Conservation (phyloP, 345 rosid genomes). For the Pistacia atlantica region DNA sequence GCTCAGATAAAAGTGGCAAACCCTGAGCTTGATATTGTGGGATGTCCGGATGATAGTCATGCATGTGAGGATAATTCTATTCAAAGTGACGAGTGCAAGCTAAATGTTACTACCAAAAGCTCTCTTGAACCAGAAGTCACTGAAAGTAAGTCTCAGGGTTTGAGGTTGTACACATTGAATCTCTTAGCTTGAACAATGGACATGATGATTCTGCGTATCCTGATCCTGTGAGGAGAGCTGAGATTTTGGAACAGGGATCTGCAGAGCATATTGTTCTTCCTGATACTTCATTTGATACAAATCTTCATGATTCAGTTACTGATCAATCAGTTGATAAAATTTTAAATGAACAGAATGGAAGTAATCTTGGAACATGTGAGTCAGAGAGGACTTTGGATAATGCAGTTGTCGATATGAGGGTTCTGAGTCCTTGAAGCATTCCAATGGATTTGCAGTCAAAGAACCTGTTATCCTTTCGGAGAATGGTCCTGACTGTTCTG, state of each 20-base stretch:
- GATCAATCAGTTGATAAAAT: conserved; percentile 17
- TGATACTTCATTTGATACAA: conserved; percentile 21
- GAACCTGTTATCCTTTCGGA: conserved; percentile 22
- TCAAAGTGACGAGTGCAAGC: conserved; percentile 34
- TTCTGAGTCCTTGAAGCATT: conserved; percentile 24
- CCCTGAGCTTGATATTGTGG: conserved; percentile 37
- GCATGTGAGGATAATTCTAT: conserved; percentile 23
- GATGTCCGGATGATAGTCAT: conserved; percentile 25
- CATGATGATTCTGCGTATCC: conserved; percentile 24
- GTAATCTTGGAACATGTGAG: conserved; percentile 27
- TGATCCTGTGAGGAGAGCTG: conserved; percentile 23
- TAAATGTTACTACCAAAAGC: conserved; percentile 26
- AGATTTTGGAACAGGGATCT: conserved; percentile 24
- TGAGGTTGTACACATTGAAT: conserved; percentile 31
- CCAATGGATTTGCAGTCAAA: conserved; percentile 27
- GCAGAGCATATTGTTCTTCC: conserved; percentile 19
- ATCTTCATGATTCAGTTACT: conserved; percentile 38
- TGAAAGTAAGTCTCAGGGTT: conserved; percentile 27
- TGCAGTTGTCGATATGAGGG: conserved; percentile 26
- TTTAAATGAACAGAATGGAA: conserved; percentile 39
- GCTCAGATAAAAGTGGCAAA: conserved; percentile 38
- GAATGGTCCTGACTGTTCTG: conserved; percentile 32
- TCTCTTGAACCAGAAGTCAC: conserved; percentile 30
- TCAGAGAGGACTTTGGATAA: conserved; percentile 21
- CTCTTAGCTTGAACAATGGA: conserved; percentile 29